Conservation (phyloP, 192 early-diverging fungal species). For the Backusella psychrophila region DNA sequence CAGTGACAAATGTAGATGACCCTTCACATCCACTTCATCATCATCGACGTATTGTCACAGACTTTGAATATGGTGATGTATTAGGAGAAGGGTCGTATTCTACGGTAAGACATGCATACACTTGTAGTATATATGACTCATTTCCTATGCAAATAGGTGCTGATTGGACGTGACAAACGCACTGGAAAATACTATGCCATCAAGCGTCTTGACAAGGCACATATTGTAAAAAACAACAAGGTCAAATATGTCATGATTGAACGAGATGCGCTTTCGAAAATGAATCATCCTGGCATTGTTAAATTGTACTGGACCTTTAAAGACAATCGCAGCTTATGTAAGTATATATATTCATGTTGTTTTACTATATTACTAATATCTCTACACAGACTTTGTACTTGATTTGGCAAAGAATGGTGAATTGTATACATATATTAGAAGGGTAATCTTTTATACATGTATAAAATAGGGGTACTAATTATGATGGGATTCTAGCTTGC, state of each 20-base stretch:
- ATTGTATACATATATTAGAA: slow-evolving; percentile 79
- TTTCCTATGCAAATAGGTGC: slow-evolving; percentile 41
- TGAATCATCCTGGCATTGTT: slow-evolving; percentile 90
- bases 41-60: slow-evolving; percentile 71
- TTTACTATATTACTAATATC: too few species aligned
- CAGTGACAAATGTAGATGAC: slow-evolving; percentile 22
- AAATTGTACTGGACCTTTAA: slow-evolving; percentile 96
- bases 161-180: slow-evolving; percentile 71
- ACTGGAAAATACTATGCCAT: slow-evolving; percentile 78
- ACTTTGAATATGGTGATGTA: slow-evolving; percentile 82
- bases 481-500: slow-evolving; percentile 53
- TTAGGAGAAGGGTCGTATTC: slow-evolving; percentile 97
- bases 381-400: slow-evolving; percentile 76
- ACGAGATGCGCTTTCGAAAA: slow-evolving; percentile 79
- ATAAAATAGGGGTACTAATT: too few species aligned
- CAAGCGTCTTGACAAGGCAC: slow-evolving; percentile 86
- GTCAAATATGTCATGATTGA: slow-evolving; percentile 96
- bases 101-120: slow-evolving; percentile 52
- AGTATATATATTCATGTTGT: too few species aligned
- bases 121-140: neutral
- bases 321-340: slow-evolving; percentile 83
- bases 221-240: slow-evolving; percentile 95
- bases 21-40: slow-evolving; percentile 36
- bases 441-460: slow-evolving; percentile 33
- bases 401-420: slow-evolving; percentile 92